phyloP scores from a whole-genome alignment of 140 eudicot species.

The Flaveria floridana region DNA sequence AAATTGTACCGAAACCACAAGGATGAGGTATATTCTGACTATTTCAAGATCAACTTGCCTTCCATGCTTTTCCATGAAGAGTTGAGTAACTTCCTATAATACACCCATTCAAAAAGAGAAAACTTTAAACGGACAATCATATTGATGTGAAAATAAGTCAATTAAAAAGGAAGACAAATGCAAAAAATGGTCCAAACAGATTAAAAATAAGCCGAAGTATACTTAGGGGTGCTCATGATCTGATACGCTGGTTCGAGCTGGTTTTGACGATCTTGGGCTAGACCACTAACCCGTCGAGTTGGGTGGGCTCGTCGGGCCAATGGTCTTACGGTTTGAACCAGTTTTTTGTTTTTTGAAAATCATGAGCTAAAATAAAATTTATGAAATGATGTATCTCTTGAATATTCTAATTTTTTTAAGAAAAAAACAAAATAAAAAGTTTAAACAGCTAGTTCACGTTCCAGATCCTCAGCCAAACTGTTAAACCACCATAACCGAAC shows the following conservation, averaged over 20 bases:
- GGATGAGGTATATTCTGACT: conserved; percentile 19
- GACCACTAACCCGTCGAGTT: not conserved
- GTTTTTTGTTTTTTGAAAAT: not conserved
- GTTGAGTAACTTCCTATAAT: conserved; percentile 10
- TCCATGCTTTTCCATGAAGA: conserved; percentile 3
- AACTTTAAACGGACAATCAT: not conserved
- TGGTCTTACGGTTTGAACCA: not conserved
- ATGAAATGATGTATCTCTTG: not conserved
- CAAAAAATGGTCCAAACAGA: not conserved
- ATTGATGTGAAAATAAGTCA: not conserved
- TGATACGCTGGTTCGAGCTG: not conserved
- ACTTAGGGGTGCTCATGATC: not conserved
- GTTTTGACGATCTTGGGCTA: not conserved
- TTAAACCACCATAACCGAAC: not conserved
- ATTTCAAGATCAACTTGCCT: conserved; percentile 15
- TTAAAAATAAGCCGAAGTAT: not conserved
- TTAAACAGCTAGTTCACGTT: not conserved
- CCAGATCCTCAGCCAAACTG: not conserved
- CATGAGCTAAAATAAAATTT: not conserved
- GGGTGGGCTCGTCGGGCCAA: not conserved
- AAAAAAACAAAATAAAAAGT: not conserved
- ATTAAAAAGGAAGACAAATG: not conserved
- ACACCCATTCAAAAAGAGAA: not conserved
- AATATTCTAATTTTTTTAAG: not conserved
- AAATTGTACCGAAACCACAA: conserved; percentile 17